These are phyloP conservation scores for Aureobasidium sp. DNA, from an alignment of 2,329 filamentous ascomycete species.

Conservation along the genomic window DNA sequence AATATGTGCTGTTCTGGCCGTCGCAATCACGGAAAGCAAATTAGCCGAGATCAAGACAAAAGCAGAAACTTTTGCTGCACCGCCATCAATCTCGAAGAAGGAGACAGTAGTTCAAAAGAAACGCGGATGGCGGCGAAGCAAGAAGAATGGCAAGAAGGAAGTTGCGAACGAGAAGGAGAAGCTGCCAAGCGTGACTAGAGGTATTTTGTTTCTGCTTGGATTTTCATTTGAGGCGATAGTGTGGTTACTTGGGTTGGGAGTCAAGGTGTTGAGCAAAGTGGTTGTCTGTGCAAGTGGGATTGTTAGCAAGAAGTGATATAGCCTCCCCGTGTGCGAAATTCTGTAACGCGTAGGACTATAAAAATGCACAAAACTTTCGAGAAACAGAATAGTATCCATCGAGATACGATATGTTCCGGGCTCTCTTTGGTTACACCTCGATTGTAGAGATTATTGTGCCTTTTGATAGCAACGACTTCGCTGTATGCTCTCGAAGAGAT, in stretches of 20 bases:
- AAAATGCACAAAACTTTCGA: too few species aligned
- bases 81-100: slow-evolving; percentile 1
- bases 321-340: too few species aligned
- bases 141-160: slow-evolving; percentile 14
- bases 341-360: too few species aligned
- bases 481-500: too few species aligned
- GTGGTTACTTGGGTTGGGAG: slow-evolving; percentile 32
- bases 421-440: too few species aligned
- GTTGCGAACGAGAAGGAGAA: slow-evolving; percentile 17
- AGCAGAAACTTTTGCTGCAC: slow-evolving; percentile 9
- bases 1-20: slow-evolving; percentile 33
- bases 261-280: slow-evolving; percentile 33
- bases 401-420: too few species aligned
- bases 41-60: slow-evolving; percentile 15
- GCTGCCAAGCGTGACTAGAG: slow-evolving; percentile 30
- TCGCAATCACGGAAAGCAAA: slow-evolving; percentile 36
- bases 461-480: too few species aligned
- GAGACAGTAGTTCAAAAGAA: background rate
- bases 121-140: background rate
- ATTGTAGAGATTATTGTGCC: too few species aligned
- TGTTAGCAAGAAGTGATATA: slow-evolving; percentile 23
- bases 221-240: slow-evolving; percentile 35
- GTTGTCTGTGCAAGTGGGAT: slow-evolving; percentile 30
- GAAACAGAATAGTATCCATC: too few species aligned
- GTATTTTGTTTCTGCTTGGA: slow-evolving; percentile 30